These are phyloP conservation scores for Begonia fuchsioides DNA, from an alignment of 306 rosid species.

Conservation along the genomic window DNA sequence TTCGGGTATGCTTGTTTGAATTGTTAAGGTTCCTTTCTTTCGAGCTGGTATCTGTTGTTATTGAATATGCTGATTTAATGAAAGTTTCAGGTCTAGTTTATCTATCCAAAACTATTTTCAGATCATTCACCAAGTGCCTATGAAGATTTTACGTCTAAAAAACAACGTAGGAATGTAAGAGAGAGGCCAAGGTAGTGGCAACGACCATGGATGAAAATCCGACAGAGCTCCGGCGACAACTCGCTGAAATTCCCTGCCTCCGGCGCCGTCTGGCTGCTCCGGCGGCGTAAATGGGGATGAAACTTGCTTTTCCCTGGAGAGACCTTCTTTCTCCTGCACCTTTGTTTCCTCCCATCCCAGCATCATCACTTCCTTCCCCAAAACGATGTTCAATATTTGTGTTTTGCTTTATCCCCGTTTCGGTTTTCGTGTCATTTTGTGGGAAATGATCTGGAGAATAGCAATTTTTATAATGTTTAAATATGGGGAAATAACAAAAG, in stretches of 20 bases:
- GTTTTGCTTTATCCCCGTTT: conserved; percentile 4
- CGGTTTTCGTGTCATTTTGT: conserved; percentile 14
- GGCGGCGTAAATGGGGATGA: conserved; percentile 46
- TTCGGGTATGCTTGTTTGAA: too few species aligned
- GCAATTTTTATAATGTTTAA: too few species aligned
- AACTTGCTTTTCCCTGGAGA: conserved; percentile 27
- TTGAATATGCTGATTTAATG: too few species aligned
- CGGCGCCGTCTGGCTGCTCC: conserved; percentile 38
- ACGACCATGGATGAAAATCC: conserved; percentile 12
- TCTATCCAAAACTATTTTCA: not conserved
- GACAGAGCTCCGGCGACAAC: conserved; percentile 18
- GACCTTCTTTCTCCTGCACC: not conserved
- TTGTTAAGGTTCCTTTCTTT: too few species aligned
- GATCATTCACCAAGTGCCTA: not conserved
- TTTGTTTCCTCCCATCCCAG: too few species aligned
- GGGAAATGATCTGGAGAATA: not conserved
- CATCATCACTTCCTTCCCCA: too few species aligned
- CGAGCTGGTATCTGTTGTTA: too few species aligned
- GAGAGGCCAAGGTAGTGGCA: conserved; percentile 20
- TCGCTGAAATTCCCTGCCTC: conserved; percentile 23
- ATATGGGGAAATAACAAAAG: too few species aligned
- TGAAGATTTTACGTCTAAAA: not conserved
- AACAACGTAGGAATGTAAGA: conserved; percentile 14
- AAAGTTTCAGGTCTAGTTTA: too few species aligned
- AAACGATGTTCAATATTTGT: too few species aligned